Conservation (phyloP, 2,329 filamentous ascomycete species). For the Colletotrichum sp. region DNA sequence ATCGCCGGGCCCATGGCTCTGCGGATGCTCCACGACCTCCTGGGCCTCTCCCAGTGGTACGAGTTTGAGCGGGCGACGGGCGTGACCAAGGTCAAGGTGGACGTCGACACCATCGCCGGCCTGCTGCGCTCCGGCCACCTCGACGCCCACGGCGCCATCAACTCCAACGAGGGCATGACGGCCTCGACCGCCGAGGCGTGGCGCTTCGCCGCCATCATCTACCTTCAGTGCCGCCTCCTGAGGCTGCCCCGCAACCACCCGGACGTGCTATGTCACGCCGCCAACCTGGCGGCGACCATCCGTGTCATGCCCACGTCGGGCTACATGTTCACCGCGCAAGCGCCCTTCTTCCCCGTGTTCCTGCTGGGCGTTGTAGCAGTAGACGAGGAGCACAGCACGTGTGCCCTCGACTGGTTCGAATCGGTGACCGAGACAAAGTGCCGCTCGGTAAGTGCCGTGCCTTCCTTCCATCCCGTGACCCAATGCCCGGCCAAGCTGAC, state of each 20-base stretch:
- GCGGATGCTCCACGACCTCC: constrained; percentile 31
- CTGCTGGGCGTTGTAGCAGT: constrained; percentile 43
- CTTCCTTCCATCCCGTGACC: background rate
- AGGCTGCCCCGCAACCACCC: constrained; percentile 43
- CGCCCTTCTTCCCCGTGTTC: constrained; percentile 46
- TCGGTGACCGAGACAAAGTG: constrained; percentile 40
- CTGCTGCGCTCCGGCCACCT: background rate
- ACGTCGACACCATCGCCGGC: background rate
- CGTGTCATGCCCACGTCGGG: constrained; percentile 46
- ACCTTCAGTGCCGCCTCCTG: constrained; percentile 42
- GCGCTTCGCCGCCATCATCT: constrained; percentile 43
- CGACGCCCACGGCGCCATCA: background rate
- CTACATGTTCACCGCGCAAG: constrained; percentile 44
- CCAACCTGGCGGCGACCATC: constrained; percentile 40
- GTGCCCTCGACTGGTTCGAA: constrained; percentile 40
- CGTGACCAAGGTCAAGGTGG: background rate
- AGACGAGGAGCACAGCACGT: constrained; percentile 27
- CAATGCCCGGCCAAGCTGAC: background rate
- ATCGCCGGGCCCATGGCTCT: constrained; percentile 20
- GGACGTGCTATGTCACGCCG: constrained; percentile 34
- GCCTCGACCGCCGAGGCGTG: constrained; percentile 46
- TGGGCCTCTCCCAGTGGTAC: constrained; percentile 16
- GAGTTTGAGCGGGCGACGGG: background rate
- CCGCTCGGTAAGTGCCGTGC: constrained; percentile 40
- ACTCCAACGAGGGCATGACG: constrained; percentile 35